Percentiles rank a stretch among this genome's conserved stretches.
Conservation (phyloP, 805 yeast genomes). For the Saturnispora quitensis region DNA sequence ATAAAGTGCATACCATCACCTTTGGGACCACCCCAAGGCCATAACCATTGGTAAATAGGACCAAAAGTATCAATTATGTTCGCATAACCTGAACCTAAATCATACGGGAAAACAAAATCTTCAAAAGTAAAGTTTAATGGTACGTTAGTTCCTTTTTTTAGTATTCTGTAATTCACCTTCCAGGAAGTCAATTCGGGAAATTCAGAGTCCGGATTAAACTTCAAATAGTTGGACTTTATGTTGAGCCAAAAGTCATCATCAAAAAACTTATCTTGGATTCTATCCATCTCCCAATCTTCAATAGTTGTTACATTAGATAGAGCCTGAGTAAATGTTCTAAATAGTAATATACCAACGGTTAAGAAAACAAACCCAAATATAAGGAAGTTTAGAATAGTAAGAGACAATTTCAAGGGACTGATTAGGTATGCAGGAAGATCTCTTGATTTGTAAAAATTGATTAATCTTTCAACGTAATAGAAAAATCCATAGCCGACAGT, state of each 20-base stretch:
- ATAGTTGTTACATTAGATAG: conserved; percentile 75
- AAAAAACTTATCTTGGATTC: conserved; percentile 59
- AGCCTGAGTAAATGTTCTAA: conserved; percentile 52
- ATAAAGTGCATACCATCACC: conserved; percentile 52
- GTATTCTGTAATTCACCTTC: conserved; percentile 25
- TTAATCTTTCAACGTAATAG: conserved; percentile 33
- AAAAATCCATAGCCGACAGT: conserved; percentile 40
- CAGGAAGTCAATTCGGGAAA: conserved; percentile 42
- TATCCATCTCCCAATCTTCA: conserved; percentile 86
- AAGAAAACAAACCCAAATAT: conserved; percentile 50
- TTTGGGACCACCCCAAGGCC: conserved; percentile 60
- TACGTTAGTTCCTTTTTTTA: conserved; percentile 14
- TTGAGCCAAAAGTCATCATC: conserved; percentile 45
- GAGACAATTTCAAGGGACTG: conserved; percentile 41
- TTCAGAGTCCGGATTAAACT: conserved; percentile 26
- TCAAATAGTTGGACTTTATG: conserved; percentile 36
- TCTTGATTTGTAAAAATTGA: conserved; percentile 38
- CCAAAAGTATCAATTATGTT: conserved; percentile 55
- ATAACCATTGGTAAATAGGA: conserved; percentile 52
- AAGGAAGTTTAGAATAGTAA: conserved; percentile 47
- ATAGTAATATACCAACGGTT: conserved; percentile 48
- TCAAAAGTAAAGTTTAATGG: conserved; percentile 41
- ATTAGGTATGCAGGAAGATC: conserved; percentile 49
- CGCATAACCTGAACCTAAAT: conserved; percentile 43
- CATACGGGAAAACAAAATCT: conserved; percentile 78